phyloP scores from a whole-genome alignment of 495 filamentous ascomycete genomes.

The Podospora pseudocomata region DNA sequence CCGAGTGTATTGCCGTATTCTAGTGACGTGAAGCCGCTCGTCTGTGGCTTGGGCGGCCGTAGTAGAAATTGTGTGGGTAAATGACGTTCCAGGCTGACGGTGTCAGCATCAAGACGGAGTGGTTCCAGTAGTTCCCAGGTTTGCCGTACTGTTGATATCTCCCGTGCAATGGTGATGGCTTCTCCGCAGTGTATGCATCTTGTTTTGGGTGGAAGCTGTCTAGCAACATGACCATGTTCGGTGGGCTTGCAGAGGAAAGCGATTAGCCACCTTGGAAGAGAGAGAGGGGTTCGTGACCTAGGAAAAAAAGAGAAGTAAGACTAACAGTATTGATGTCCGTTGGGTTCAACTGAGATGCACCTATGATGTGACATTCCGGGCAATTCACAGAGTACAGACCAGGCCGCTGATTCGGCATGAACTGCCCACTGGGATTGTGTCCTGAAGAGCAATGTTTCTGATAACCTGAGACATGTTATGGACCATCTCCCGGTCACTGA shows the following conservation, averaged over 20 bases:
- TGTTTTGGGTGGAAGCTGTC: constrained; percentile 26
- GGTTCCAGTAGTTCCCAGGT: constrained; percentile 35
- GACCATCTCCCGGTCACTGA: constrained; percentile 36
- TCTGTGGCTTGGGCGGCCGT: constrained; percentile 28
- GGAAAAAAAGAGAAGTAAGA: background rate
- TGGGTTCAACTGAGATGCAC: constrained; percentile 31
- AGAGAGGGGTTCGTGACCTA: background rate
- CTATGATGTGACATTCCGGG: constrained; percentile 28
- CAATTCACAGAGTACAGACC: constrained; percentile 35
- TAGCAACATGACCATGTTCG: constrained; percentile 9
- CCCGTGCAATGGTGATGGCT: constrained; percentile 30
- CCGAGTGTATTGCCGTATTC: constrained; percentile 14
- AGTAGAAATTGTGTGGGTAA: constrained; percentile 33
- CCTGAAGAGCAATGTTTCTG: constrained; percentile 31
- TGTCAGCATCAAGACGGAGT: constrained; percentile 33
- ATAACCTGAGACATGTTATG: constrained; percentile 31
- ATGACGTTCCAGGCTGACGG: constrained; percentile 37
- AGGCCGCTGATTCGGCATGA: constrained; percentile 21
- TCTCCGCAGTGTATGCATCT: constrained; percentile 31
- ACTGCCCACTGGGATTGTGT: constrained; percentile 32
- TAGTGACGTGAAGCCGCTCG: constrained; percentile 16
- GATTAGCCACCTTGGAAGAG: background rate
- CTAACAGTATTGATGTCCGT: constrained; percentile 20
- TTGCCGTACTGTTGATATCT: constrained; percentile 28
- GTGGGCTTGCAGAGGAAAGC: constrained; percentile 18